Evolutionary conservation across 257 asterid genomes (phyloP).

Genomic region (Prunella vulgaris): DNA sequence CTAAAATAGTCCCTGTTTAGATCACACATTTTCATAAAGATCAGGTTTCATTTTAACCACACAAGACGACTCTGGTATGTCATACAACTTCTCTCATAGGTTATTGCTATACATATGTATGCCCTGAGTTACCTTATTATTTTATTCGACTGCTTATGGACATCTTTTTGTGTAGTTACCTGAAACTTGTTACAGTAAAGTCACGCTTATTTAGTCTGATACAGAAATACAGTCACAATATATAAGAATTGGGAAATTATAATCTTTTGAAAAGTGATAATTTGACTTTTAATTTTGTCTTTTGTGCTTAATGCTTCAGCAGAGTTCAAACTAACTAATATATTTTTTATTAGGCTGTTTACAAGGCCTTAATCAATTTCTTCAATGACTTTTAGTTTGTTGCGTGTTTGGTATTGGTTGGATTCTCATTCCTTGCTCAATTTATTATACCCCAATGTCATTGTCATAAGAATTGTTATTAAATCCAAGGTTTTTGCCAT

Average conservation of each 20-base stretch:
- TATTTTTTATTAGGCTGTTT: neutral
- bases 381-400: slow-evolving; percentile 5
- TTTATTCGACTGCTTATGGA: neutral
- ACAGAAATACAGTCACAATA: neutral
- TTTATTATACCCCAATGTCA: neutral
- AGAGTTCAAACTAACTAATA: neutral
- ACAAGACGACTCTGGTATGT: slow-evolving; percentile 14
- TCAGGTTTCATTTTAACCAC: slow-evolving; percentile 18
- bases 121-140: neutral
- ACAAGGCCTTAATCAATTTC: neutral
- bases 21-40: slow-evolving; percentile 10
- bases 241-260: neutral
- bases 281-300: neutral
- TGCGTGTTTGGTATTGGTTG: slow-evolving; percentile 2
- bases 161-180: neutral
- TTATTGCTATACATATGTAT: neutral
- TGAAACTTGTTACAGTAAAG: neutral
- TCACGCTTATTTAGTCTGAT: neutral
- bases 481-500: neutral
- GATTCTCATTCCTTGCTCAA: neutral
- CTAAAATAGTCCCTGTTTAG: neutral
- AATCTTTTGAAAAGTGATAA: neutral
- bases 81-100: neutral
- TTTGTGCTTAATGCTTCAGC: neutral
- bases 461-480: neutral